Evolutionary conservation across 768 basidiomycete species (phyloP).

Genomic region (Pisolithus orientalis): DNA sequence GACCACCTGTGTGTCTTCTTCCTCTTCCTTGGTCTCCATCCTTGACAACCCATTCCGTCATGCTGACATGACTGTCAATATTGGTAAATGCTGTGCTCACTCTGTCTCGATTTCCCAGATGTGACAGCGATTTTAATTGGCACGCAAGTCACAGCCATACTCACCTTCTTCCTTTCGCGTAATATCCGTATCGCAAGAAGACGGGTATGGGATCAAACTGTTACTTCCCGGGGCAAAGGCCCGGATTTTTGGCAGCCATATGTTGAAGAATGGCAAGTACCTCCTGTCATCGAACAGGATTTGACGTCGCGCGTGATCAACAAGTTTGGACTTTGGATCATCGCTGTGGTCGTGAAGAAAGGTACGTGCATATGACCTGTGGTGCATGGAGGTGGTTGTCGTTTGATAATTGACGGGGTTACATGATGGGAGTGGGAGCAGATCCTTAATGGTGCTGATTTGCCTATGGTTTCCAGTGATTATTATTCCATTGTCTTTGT

Average conservation of each 20-base stretch:
- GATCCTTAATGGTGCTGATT: not conserved
- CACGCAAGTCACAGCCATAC: slow-evolving; percentile 65
- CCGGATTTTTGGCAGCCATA: slow-evolving; percentile 81
- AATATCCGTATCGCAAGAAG: slow-evolving; percentile 78
- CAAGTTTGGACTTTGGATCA: slow-evolving; percentile 11
- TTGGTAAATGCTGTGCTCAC: not conserved
- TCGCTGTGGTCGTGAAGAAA: slow-evolving; percentile 14
- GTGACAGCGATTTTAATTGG: slow-evolving; percentile 70
- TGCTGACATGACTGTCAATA: not conserved
- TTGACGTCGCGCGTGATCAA: slow-evolving; percentile 15
- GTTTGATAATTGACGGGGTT: too few species aligned
- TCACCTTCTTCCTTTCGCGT: slow-evolving; percentile 76
- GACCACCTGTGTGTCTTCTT: slow-evolving; percentile 52
- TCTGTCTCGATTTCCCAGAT: slow-evolving; percentile 36
- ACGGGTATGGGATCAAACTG: slow-evolving; percentile 77
- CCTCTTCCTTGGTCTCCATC: not conserved
- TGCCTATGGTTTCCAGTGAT: slow-evolving; percentile 34
- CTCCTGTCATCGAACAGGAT: slow-evolving; percentile 36
- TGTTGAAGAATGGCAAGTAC: slow-evolving; percentile 73
- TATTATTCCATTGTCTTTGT: slow-evolving; percentile 56
- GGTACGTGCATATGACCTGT: slow-evolving; percentile 9
- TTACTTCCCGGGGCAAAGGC: slow-evolving; percentile 76
- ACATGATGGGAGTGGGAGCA: not conserved
- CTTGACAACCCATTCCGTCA: not conserved
- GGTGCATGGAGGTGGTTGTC: too few species aligned